Evolutionary conservation across 352 stramenopile genomes (phyloP), one percentile per base, ranked within the genome.

Genomic region (Blastocystis sp.): DNA sequence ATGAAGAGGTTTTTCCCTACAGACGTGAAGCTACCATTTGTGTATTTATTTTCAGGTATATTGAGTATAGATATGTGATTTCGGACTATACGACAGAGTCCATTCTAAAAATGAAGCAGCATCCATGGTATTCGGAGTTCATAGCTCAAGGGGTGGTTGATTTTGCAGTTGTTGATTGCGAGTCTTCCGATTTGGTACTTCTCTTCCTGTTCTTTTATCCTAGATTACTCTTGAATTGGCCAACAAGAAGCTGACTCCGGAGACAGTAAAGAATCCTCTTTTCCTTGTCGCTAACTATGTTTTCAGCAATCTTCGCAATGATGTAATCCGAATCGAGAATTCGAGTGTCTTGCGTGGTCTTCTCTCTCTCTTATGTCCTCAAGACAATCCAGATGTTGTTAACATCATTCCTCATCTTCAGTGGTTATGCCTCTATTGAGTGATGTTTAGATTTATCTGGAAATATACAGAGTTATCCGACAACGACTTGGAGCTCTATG

Each of bases 101-200:
- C 0, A 78, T 89, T 24, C 11, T 76, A 35, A 62, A 77, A 35
- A 60, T 76, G 78, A 89, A 79, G 56, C 27, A 35, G 58, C 78
- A 89, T 44, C 51, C 51, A 22, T 79, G 60, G 78, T 89, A 62
- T 27, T n/a, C 35, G n/a, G 60, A 89, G 17, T 89, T 64, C 24
- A 62, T 79, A 17, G 24, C 35, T 22, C 17, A 89, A 40, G 78
- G 78, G 9, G 60, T 79, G 5, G 60, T 89, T 17, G 78, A 89
- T 56, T 89, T 89, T 44, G 53, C 78, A 11, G 54, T 76, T n/a
- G 35, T 89, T 1, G 78, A 89, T 56, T 89, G 78, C 54, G 78
- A 89, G 44, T 42, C 58, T 27, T 69, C 59, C 42, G 42, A 53
- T 30, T 42, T 57, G 35, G 73, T 84, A 33, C 1, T 68, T 48